Base-by-base conservation (phyloP, 371 early-diverging fungal genomes). In the Mortierella sp. region DNA sequence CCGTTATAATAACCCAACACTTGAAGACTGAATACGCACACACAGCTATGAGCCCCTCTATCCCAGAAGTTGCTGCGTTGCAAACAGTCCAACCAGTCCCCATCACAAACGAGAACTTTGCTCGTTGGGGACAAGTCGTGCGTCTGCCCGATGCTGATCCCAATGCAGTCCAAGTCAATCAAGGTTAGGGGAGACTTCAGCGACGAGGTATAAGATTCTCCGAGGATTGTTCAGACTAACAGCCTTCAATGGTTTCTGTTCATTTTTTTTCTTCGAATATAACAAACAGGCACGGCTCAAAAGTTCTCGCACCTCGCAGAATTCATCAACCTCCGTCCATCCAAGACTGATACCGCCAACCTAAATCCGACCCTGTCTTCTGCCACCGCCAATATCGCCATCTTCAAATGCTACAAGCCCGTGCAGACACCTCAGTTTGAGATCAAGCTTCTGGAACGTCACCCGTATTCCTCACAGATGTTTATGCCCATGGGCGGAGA, bases 391-490 rank as follows among this genome's bases (percentile, higher is more conserved):
- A 92, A 94, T 72, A 78, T 94, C 65, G 92, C 92, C 63, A 84
- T 93, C 55, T 93, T 90, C 76, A 90, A 86, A 63, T 90, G 87
- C 47, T 79, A 81, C 37, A 92, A 91, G 81, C 34, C 64, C 80
- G 26, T 86, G 78, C 14, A 62, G 52, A 27, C 81, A 54, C 39
- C 88, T 4, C 61, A 64, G 27, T 52, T 94, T 75, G 78, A 70
- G 24, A 86, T 92, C 64, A 87, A 87, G 70, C 72, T 96, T 23
- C 85, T 96, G 49, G 96, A 96, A 79, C 86, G 95, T 21, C 96
- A 96, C 64, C 84, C 90, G 49, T 92, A 89, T 81, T 93, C 94
- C 12, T 89, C 92, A n/a, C 96, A 96, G 72, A 84, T 89, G 52
- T 95, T 95, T 73, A 84, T 94, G 60, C 96, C 96, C 15, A 91